A percentile compares a stretch with the other conserved stretches of the same genome.
phyloP scores from a whole-genome alignment of 2,329 filamentous ascomycete genomes.

The Aspergillus luchuensis region DNA sequence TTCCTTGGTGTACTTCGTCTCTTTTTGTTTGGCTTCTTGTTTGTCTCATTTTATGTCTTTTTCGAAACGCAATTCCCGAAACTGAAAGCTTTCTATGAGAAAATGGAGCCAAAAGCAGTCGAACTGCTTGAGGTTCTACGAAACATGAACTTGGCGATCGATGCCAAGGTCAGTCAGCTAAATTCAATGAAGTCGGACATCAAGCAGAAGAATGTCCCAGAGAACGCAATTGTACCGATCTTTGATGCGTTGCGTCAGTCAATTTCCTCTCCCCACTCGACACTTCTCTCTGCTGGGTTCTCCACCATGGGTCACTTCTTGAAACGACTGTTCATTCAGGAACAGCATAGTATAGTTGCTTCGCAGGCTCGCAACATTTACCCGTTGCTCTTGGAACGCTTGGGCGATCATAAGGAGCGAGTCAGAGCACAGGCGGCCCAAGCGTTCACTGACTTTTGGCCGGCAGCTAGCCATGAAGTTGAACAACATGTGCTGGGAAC shows the following conservation, averaged over 20 bases:
- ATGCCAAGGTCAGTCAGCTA: slow-evolving; percentile 70
- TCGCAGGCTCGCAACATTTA: slow-evolving; percentile 71
- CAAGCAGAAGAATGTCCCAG: slow-evolving; percentile 89
- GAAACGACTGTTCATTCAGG: slow-evolving; percentile 82
- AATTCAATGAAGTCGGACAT: slow-evolving; percentile 81
- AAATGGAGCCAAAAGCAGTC: too few relatives aligned
- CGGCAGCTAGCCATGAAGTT: slow-evolving; percentile 68
- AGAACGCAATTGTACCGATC: slow-evolving; percentile 66
- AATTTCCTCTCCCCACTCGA: slow-evolving; percentile 73
- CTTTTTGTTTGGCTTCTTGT: too few relatives aligned
- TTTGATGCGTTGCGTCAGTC: slow-evolving; percentile 81
- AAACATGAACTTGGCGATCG: slow-evolving; percentile 61
- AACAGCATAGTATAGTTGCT: slow-evolving; percentile 70
- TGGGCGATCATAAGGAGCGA: slow-evolving; percentile 87
- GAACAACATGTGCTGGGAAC: slow-evolving; percentile 77
- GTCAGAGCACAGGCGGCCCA: slow-evolving; percentile 73
- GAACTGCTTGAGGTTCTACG: too few relatives aligned
- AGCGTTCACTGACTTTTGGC: slow-evolving; percentile 76
- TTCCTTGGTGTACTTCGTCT: too few relatives aligned
- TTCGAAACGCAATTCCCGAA: too few relatives aligned
- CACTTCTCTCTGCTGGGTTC: slow-evolving; percentile 79
- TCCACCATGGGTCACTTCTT: slow-evolving; percentile 85
- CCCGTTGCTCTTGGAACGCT: slow-evolving; percentile 75
- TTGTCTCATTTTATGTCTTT: too few relatives aligned
- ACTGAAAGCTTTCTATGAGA: too few relatives aligned